Base-by-base conservation (phyloP, 371 early-diverging fungal species). In the Saksenaea vasiformis region DNA sequence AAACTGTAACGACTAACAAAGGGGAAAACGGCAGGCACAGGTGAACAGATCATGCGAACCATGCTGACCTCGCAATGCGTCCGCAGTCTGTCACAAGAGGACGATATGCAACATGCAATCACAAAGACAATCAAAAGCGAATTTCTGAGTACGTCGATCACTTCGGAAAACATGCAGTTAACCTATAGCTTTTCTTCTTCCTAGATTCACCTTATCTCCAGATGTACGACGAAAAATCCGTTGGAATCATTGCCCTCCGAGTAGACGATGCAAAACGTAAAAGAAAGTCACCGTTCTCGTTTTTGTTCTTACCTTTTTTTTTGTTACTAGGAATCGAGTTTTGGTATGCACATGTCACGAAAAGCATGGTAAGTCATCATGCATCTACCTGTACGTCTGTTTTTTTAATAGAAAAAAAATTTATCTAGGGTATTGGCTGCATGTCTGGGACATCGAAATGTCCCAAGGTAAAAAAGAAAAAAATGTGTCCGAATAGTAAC, bases 11-110 rank as follows among this genome's bases (percentile, higher is more conserved):
- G 22, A n/a, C n/a, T 1, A 10, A 51, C 28, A 13, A 22, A 31
- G 14, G 1, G 27, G 10, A 14, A n/a, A 10, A 27, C 0, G 9
- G 60, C 69, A 60, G 92, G 92, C 3, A 92, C 91, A 0, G 95
- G 95, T 13, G 95, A 94, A 68, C 93, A 93, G 62, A 90, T 95
- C 15, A 85, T 88, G 80, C 85, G 82, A 27, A 87, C 88, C 0
- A 65, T 85, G 64, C 70, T 95, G 22, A 92, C 92, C 0, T 76
- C 69, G 26, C 76, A 79, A 34, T 83, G 83, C 26, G 79, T 76
- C 3, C 78, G 80, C 1, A 57, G 73, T 3, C 35, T 85, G 0
- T 27, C 57, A 2, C 44, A 65, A 13, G 66, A 75, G 26, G 68
- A 76, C 0, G 77, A 83, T 67, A 61, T 83, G 11, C 69, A 69